phyloP scores from a whole-genome alignment of 2,329 filamentous ascomycete genomes.

The Pseudovirgaria hyperparasitica region DNA sequence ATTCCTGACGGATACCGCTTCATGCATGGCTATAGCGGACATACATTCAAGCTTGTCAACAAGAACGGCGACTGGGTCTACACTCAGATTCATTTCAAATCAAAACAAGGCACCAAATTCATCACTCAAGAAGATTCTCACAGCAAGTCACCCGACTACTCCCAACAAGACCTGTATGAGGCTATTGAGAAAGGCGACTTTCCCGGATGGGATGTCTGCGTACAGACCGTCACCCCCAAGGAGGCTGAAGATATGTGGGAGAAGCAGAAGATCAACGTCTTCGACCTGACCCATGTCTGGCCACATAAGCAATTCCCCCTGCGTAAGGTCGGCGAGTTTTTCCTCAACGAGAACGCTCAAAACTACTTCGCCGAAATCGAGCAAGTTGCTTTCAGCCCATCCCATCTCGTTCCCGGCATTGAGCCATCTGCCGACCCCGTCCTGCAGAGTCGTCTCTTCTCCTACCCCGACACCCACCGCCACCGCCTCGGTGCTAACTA shows the following conservation, averaged over 20 bases:
- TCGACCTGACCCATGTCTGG: conserved; percentile 43
- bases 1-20: conserved; percentile 42
- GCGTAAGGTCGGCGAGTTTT: conserved; percentile 40
- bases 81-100: conserved; percentile 40
- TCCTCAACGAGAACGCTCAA: conserved; percentile 41
- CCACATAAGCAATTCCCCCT: conserved; percentile 40
- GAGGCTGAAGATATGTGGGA: conserved; percentile 39
- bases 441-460: conserved; percentile 57
- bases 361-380: conserved; percentile 57
- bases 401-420: conserved; percentile 53
- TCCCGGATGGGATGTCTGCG: conserved; percentile 37
- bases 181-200: conserved; percentile 41
- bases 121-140: conserved; percentile 39
- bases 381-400: conserved; percentile 56
- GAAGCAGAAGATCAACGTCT: conserved; percentile 41
- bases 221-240: conserved; percentile 40
- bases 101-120: conserved; percentile 38
- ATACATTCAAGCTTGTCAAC: conserved; percentile 42
- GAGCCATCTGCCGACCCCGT: conserved; percentile 60
- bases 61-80: conserved; percentile 42
- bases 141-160: conserved; percentile 38
- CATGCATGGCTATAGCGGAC: conserved; percentile 42
- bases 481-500: conserved; percentile 46
- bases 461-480: conserved; percentile 53
- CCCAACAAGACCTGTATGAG: conserved; percentile 39